phyloP scores from a whole-genome alignment of 2,329 filamentous ascomycete species.

The Stachybotrys echinatus region DNA sequence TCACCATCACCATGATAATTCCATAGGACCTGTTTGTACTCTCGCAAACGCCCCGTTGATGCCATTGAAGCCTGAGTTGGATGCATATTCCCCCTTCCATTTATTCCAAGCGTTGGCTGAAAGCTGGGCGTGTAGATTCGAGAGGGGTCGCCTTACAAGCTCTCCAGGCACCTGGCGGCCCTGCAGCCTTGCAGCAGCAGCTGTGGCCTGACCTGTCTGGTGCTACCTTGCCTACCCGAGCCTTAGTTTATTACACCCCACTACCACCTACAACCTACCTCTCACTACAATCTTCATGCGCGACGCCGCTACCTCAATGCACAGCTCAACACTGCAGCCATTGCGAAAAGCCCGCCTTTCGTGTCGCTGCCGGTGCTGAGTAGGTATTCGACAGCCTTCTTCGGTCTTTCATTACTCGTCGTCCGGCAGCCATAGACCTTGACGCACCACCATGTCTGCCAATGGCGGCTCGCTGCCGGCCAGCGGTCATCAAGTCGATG shows the following conservation, averaged over 20 bases:
- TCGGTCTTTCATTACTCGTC: background rate
- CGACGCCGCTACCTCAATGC: background rate
- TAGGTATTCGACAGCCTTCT: background rate
- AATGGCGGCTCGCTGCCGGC: slow-evolving; percentile 27
- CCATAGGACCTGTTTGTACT: no score
- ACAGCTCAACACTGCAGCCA: background rate
- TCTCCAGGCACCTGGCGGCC: no score
- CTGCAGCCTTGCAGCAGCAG: background rate
- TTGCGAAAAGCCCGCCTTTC: background rate
- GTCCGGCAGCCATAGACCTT: background rate
- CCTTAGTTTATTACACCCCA: no score
- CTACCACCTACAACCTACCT: background rate
- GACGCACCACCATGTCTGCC: slow-evolving; percentile 23
- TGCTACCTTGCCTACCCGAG: no score
- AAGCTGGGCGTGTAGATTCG: background rate
- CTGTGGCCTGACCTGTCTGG: background rate
- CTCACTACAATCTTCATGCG: background rate
- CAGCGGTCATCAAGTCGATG: slow-evolving; percentile 33
- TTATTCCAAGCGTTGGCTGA: no score
- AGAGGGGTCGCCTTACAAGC: background rate
- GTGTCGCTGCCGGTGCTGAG: background rate
- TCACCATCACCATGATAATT: no score
- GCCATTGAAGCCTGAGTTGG: no score
- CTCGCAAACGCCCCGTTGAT: no score
- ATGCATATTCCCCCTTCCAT: no score